phyloP scores from a whole-genome alignment of 352 stramenopile species.

The Phytophthora palmivora region DNA sequence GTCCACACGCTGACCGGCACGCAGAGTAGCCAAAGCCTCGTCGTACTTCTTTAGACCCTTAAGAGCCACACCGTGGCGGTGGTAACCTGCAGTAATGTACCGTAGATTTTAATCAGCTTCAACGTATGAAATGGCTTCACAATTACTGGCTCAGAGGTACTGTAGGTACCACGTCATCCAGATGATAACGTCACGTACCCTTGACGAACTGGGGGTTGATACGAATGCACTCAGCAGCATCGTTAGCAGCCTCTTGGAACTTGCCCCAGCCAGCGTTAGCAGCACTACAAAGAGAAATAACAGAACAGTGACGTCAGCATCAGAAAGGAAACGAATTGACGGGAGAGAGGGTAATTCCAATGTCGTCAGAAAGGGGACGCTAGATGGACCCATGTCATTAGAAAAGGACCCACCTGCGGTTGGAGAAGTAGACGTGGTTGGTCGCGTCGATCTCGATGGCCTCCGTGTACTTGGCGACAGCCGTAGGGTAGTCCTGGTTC shows the following conservation, averaged over 20 bases:
- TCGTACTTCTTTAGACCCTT: conserved; percentile 89
- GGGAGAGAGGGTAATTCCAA: conserved; percentile 4
- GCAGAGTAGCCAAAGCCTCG: conserved; percentile 79
- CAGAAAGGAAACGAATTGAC: neutral
- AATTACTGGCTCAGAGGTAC: conserved; percentile 1
- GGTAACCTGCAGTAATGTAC: conserved; percentile 72
- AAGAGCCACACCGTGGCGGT: conserved; percentile 93
- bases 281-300: conserved; percentile 45
- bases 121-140: conserved; percentile 16
- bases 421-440: conserved; percentile 96
- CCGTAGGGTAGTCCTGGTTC: conserved; percentile 85
- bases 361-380: neutral
- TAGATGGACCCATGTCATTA: conserved; percentile 2
- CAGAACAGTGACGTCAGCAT: conserved; percentile 7
- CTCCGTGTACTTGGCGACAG: conserved; percentile 94
- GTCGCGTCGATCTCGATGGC: conserved; percentile 88
- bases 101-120: conserved; percentile 19
- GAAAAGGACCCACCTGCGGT: conserved; percentile 72
- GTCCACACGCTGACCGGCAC: conserved; percentile 76
- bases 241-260: conserved; percentile 86
- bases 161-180: conserved; percentile 7
- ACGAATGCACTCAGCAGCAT: conserved; percentile 90
- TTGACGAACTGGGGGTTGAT: conserved; percentile 96
- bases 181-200: conserved; percentile 39
- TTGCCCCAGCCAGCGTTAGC: conserved; percentile 70